Conservation (phyloP, 2,329 filamentous ascomycete species). For the Sporothrix variecibatus region DNA sequence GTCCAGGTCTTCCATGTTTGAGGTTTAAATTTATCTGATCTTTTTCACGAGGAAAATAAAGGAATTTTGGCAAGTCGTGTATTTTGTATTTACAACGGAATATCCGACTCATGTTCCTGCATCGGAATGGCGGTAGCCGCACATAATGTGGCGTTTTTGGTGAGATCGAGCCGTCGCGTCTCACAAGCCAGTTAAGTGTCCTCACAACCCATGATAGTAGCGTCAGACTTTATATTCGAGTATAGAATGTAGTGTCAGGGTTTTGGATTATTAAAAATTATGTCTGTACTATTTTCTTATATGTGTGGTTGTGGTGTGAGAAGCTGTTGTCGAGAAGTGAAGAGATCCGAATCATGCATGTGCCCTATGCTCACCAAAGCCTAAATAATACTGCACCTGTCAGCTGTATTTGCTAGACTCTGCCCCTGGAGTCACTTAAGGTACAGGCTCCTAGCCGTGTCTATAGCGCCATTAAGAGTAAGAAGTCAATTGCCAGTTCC, state of each 20-base stretch:
- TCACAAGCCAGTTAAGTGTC: not conserved
- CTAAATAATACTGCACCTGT: not conserved
- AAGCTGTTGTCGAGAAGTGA: not conserved
- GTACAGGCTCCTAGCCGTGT: not conserved
- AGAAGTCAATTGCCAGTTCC: not conserved
- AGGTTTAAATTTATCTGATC: not conserved
- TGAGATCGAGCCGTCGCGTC: not conserved
- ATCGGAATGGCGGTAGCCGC: not conserved
- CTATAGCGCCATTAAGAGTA: not conserved
- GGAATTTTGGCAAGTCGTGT: not conserved
- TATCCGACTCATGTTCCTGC: not conserved
- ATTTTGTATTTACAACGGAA: not conserved
- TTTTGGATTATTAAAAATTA: not conserved
- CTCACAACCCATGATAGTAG: not conserved
- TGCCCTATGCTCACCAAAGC: not conserved
- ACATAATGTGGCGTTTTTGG: slow-evolving; percentile 4
- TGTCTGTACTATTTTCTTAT: not conserved
- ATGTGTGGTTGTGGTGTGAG: not conserved
- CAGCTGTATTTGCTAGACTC: not conserved
- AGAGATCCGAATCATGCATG: not conserved
- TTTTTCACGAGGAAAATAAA: not conserved
- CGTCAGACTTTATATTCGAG: too few relatives aligned
- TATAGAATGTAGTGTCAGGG: not conserved
- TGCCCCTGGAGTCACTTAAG: not conserved
- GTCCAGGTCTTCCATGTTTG: not conserved